A percentile compares a stretch with the other conserved stretches of the same genome.
Evolutionary conservation across 495 filamentous ascomycete genomes (phyloP).

Genomic region (Neurospora sp.): DNA sequence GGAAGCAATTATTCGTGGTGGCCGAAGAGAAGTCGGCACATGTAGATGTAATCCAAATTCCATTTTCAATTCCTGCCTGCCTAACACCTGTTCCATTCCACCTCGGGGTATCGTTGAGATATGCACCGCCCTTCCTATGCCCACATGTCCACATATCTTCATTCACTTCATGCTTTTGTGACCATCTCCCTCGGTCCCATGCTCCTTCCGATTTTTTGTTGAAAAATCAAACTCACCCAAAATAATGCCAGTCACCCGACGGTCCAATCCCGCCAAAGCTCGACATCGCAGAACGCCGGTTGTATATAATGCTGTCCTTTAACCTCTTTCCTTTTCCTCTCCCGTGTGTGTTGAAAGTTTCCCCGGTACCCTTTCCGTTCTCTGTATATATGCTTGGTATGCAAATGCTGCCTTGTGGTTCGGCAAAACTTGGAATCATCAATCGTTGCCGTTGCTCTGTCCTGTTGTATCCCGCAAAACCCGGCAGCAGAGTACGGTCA

Average conservation of each 20-base stretch:
- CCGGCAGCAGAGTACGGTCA: background rate
- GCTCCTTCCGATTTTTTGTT: background rate
- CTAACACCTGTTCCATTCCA: background rate
- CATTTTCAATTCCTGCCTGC: background rate
- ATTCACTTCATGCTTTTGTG: background rate
- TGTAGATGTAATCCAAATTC: background rate
- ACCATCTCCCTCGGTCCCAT: background rate
- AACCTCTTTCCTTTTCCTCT: background rate
- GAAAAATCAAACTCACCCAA: background rate
- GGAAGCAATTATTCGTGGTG: background rate
- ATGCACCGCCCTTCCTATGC: background rate
- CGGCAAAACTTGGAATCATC: background rate
- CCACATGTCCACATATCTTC: background rate
- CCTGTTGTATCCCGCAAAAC: background rate
- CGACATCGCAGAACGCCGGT: background rate
- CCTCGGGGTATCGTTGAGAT: background rate
- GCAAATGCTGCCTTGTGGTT: background rate
- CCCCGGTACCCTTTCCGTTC: background rate
- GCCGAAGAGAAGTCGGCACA: background rate
- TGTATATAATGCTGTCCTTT: background rate
- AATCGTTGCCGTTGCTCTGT: background rate
- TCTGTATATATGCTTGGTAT: background rate
- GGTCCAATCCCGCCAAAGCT: background rate
- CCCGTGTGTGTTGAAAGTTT: background rate
- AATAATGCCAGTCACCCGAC: background rate